Evolutionary conservation across 805 yeast species (phyloP).

Genomic region (Candida ulmi): DNA sequence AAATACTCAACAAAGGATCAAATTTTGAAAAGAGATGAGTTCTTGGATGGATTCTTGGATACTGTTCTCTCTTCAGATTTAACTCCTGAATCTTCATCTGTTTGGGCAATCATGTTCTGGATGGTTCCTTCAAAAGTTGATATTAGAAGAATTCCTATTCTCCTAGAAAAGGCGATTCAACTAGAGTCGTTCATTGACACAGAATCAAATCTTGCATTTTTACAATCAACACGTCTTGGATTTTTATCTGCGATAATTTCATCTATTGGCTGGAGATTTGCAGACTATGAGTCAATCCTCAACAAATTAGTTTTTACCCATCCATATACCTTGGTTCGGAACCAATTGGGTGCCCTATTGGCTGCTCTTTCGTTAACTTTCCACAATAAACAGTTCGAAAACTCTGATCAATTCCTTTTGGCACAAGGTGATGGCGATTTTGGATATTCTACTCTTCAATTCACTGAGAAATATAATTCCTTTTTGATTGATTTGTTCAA

Average conservation of each 20-base stretch:
- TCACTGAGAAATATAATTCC: constrained; percentile 27
- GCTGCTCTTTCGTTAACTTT: constrained; percentile 31
- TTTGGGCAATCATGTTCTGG: constrained; percentile 76
- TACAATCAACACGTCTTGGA: constrained; percentile 54
- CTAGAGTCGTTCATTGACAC: constrained; percentile 37
- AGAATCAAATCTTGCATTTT: constrained; percentile 56
- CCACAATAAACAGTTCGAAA: constrained; percentile 36
- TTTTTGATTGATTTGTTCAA: constrained; percentile 39
- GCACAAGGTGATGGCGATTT: constrained; percentile 30
- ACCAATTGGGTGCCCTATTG: constrained; percentile 56
- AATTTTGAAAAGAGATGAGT: constrained; percentile 36
- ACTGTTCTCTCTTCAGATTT: constrained; percentile 50
- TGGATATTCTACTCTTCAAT: constrained; percentile 27
- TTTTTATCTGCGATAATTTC: constrained; percentile 48
- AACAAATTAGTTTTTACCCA: constrained; percentile 44
- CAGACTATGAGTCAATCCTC: constrained; percentile 39
- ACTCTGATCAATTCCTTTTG: constrained; percentile 33
- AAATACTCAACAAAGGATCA: constrained; percentile 33
- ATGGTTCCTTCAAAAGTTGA: constrained; percentile 68
- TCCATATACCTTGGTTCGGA: constrained; percentile 69
- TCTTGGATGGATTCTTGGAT: constrained; percentile 38
- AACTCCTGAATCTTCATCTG: constrained; percentile 64
- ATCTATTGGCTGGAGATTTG: constrained; percentile 50
- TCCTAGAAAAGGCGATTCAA: constrained; percentile 39
- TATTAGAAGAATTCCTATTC: constrained; percentile 55